Conservation (phyloP, 768 basidiomycete genomes). For the Termitomyces sp. region DNA sequence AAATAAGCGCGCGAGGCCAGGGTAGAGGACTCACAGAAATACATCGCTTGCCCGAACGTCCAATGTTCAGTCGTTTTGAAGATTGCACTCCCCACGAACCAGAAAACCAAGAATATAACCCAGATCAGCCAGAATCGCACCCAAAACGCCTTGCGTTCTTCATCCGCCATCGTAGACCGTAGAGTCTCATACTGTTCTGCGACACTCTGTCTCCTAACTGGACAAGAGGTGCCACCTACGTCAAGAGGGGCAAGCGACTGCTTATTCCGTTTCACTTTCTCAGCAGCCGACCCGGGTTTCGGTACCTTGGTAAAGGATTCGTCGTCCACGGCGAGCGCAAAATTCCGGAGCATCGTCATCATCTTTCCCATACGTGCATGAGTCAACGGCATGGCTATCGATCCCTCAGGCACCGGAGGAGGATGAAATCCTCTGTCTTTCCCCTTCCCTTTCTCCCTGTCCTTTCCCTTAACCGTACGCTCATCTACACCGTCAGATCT, state of each 20-base stretch:
- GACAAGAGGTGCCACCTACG: not conserved
- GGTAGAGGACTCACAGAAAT: conserved; percentile 58
- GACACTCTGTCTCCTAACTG: not conserved
- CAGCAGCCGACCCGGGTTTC: conserved; percentile 5
- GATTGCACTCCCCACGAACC: conserved; percentile 71
- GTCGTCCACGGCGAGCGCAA: conserved; percentile 38
- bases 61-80: conserved; percentile 71
- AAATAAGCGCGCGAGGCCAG: not conserved
- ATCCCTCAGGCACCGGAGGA: conserved; percentile 9
- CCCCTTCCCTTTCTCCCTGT: not conserved
- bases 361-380: conserved; percentile 57
- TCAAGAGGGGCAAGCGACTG: not conserved
- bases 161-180: conserved; percentile 26
- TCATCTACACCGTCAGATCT: not conserved
- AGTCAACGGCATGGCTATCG: conserved; percentile 35
- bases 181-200: conserved; percentile 29
- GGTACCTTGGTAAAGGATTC: conserved; percentile 11
- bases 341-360: conserved; percentile 49
- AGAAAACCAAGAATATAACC: conserved; percentile 69
- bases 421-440: not conserved
- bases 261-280: not conserved
- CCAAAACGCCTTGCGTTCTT: conserved; percentile 54
- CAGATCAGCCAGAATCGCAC: conserved; percentile 56
- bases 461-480: not conserved
- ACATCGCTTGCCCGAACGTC: conserved; percentile 59